Evolutionary conservation across 1,284 basidiomycete genomes (phyloP), one percentile per base, ranked within the genome.

Genomic region (Xerocomus minutiporus): DNA sequence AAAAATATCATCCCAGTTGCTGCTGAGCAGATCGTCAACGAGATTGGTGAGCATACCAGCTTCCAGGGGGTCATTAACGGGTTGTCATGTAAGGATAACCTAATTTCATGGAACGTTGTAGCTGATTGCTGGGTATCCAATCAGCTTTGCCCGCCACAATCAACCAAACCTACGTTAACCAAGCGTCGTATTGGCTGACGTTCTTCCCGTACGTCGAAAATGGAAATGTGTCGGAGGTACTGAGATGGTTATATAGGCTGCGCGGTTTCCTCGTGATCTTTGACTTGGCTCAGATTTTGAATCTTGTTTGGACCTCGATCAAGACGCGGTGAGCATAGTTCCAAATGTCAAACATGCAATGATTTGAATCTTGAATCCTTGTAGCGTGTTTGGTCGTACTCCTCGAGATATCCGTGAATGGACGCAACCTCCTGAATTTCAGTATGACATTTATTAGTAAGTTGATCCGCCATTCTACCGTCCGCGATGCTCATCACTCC

Each of bases 321-420:
- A 90, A 91, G 71, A 93, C 90, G 3, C 74, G 79, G 78, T 81
- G 61, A 53, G 75, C 62, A 15, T 8, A 26, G 4, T 40, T 25
- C 9, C 7, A n/a, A 3, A 23, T 8, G n/a, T 32, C 20, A 2
- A 34, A 17, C 28, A 13, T 39, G 5, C 20, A 13, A 32, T 39
- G 7, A 25, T 49, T 26, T 51, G 29, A 51, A 32, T 34, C 31
- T 51, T 25, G 32, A 2, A 44, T n/a, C 31, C 20, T 29, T 48
- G 51, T 12, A 91, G 88, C 53, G 71, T 93, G 45, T 91, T 97
- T 64, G 93, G 94, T n/a, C 86, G 95, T 53, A 99, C 97, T 0
- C 96, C 95, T 43, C 84, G 97, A 60, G 94, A 97, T 64, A 93
- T 98, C 54, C 82, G 93, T 50, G 94, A 97, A 63, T 95, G 91